These are phyloP conservation scores for Camellia oleifera DNA, from an alignment of 179 eudicot genomes.

Conservation along the genomic window DNA sequence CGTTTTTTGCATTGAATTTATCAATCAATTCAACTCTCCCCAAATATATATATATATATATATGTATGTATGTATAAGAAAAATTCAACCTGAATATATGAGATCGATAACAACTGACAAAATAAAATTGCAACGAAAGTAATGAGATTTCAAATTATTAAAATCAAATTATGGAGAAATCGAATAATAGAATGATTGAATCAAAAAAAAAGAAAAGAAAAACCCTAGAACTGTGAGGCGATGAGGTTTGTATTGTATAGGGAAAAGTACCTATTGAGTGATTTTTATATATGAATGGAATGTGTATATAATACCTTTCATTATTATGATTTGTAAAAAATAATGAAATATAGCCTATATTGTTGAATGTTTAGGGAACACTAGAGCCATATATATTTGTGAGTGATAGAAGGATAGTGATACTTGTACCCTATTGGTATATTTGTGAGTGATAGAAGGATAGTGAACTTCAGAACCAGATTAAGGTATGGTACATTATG, in stretches of 20 bases:
- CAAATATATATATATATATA: not conserved
- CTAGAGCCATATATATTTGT: too few species aligned
- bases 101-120: not conserved
- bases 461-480: slow-evolving; percentile 15
- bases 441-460: too few species aligned
- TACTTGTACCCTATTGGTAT: too few species aligned
- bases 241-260: not conserved
- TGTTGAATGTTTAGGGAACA: too few species aligned
- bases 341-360: too few species aligned
- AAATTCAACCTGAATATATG: too few species aligned
- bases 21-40: not conserved
- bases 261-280: not conserved
- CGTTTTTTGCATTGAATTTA: slow-evolving; percentile 9
- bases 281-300: too few species aligned
- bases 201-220: not conserved
- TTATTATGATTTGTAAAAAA: too few species aligned
- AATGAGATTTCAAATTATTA: not conserved
- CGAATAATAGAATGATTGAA: not conserved
- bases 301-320: too few species aligned
- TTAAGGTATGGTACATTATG: slow-evolving; percentile 53
- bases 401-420: too few species aligned
- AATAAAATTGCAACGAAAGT: not conserved
- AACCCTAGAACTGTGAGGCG: not conserved
- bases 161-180: not conserved
- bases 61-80: not conserved